Conservation (phyloP, 352 stramenopile genomes). For the Pythium aristosporum region DNA sequence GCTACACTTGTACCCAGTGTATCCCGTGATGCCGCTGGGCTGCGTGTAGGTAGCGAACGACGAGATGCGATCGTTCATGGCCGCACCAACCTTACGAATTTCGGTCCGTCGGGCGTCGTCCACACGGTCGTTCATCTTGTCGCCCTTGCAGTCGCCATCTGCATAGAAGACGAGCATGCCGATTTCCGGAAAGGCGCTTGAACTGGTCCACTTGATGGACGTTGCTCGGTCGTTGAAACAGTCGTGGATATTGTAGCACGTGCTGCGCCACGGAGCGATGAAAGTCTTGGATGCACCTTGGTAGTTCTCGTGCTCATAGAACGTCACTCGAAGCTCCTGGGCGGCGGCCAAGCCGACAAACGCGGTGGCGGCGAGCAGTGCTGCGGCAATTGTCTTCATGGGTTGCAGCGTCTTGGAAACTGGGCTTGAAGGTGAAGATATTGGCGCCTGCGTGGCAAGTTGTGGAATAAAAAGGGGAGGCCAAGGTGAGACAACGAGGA, state of each 20-base stretch:
- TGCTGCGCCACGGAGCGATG: background rate
- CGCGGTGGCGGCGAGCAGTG: too few relatives aligned
- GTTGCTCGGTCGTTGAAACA: background rate
- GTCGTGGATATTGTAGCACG: background rate
- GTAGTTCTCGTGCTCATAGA: background rate
- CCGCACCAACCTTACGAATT: background rate
- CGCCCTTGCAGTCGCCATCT: background rate
- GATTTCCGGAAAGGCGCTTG: background rate
- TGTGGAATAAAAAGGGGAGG: too few relatives aligned
- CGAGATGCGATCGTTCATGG: background rate
- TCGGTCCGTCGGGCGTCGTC: background rate
- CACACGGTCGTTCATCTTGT: too few relatives aligned
- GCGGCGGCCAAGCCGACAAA: too few relatives aligned
- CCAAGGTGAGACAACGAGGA: too few relatives aligned
- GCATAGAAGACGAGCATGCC: background rate
- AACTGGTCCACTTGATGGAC: background rate
- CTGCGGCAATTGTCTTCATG: too few relatives aligned
- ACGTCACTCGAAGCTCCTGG: too few relatives aligned
- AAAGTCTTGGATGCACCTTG: background rate
- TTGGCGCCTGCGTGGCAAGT: too few relatives aligned
- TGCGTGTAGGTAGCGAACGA: background rate
- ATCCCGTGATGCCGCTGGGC: too few relatives aligned
- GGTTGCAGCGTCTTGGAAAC: too few relatives aligned
- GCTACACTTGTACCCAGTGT: too few relatives aligned
- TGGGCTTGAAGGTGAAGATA: too few relatives aligned